Conservation (phyloP, 148 eudicot genomes). For the Rhododendron ovatum region DNA sequence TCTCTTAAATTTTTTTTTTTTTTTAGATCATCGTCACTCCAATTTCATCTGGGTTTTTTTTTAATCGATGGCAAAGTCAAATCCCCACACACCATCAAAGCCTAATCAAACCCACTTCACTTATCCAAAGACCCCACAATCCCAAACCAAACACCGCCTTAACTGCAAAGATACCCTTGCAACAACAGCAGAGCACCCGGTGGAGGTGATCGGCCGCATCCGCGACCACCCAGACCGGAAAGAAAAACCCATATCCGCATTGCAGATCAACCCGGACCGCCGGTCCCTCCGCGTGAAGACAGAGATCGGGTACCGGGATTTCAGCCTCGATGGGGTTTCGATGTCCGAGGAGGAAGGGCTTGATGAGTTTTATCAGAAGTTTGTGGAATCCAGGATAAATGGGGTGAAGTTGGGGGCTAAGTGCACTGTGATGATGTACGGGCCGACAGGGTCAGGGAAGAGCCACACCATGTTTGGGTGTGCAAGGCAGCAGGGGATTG, state of each 20-base stretch:
- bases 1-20: neutral
- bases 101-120: conserved; percentile 38
- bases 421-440: conserved; percentile 95
- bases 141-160: conserved; percentile 62
- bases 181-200: conserved; percentile 62
- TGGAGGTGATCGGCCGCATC: conserved; percentile 82
- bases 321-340: conserved; percentile 80
- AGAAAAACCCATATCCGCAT: conserved; percentile 31
- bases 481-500: conserved; percentile 79
- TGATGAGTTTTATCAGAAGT: conserved; percentile 71
- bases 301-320: conserved; percentile 81
- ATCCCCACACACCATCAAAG: conserved; percentile 48
- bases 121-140: conserved; percentile 53
- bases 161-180: conserved; percentile 34
- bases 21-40: neutral
- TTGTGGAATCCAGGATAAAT: conserved; percentile 54
- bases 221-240: conserved; percentile 56
- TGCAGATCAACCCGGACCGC: conserved; percentile 40
- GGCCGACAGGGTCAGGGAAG: conserved; percentile 97
- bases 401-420: conserved; percentile 89
- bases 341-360: conserved; percentile 75
- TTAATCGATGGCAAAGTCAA: conserved; percentile 13
- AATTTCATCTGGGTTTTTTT: neutral
- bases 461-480: conserved; percentile 94
- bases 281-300: conserved; percentile 58